phyloP scores from a whole-genome alignment of 1,284 basidiomycete species.

The Ganoderma resinaceum region DNA sequence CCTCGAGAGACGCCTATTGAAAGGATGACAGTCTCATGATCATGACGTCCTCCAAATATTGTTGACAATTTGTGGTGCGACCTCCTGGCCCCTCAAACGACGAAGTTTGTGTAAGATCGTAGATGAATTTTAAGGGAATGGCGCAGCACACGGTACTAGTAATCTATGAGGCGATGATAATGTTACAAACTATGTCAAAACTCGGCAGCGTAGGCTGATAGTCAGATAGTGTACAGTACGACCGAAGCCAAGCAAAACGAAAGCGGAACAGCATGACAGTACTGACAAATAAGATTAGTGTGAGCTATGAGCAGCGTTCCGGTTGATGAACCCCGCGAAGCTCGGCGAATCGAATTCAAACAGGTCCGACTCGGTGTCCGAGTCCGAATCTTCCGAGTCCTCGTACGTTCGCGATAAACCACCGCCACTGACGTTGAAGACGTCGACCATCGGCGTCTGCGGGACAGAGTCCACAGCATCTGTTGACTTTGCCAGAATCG shows the following conservation, averaged over 20 bases:
- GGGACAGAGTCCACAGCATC: slow-evolving; percentile 64
- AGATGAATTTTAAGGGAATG: not conserved
- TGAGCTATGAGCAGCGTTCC: slow-evolving; percentile 20
- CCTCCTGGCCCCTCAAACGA: not conserved
- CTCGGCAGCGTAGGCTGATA: not conserved
- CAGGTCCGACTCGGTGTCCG: slow-evolving; percentile 24
- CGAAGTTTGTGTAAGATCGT: not conserved
- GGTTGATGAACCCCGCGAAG: slow-evolving; percentile 27
- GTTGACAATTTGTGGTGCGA: no score
- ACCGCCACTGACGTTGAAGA: slow-evolving; percentile 66
- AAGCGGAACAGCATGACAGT: slow-evolving; percentile 2
- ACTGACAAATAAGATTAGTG: slow-evolving; percentile 20
- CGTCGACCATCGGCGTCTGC: slow-evolving; percentile 80
- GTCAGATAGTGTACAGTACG: slow-evolving; percentile 1
- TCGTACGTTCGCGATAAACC: slow-evolving; percentile 29
- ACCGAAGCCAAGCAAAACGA: not conserved
- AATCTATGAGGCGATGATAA: slow-evolving; percentile 1
- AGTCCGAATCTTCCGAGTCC: slow-evolving; percentile 29
- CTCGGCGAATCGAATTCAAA: slow-evolving; percentile 33
- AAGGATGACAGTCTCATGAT: no score
- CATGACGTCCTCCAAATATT: no score
- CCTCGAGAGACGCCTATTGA: no score
- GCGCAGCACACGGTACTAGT: not conserved
- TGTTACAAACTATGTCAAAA: not conserved
- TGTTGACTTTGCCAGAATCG: slow-evolving; percentile 79